phyloP scores from a whole-genome alignment of 2,329 filamentous ascomycete genomes.

The Penicillium sp. region DNA sequence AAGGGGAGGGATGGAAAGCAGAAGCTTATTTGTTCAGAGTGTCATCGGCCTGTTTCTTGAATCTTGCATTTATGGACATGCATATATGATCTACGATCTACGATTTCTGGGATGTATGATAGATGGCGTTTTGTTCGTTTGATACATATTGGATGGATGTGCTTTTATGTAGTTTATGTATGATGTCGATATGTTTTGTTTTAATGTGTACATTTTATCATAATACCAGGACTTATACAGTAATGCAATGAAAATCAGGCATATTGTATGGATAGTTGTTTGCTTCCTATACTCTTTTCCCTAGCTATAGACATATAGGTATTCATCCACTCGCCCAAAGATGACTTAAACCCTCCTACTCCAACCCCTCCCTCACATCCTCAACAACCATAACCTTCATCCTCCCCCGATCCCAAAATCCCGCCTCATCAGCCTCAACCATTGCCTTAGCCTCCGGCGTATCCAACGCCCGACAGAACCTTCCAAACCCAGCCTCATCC shows the following conservation, averaged over 20 bases:
- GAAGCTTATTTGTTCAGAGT: conserved; percentile 61
- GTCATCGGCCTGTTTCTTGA: conserved; percentile 33
- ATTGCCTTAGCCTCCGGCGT: not conserved
- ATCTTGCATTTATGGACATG: not conserved
- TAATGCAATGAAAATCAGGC: too few relatives aligned
- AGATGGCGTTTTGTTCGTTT: not conserved
- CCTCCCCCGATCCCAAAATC: conserved; percentile 1
- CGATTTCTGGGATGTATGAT: not conserved
- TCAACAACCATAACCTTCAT: conserved; percentile 1
- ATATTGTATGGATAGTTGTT: too few relatives aligned
- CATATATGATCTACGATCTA: conserved; percentile 2
- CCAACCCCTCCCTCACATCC: not conserved
- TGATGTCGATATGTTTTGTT: not conserved
- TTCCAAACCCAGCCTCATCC: not conserved
- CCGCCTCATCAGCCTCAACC: conserved; percentile 1
- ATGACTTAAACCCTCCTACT: not conserved
- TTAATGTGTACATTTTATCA: not conserved
- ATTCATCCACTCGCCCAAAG: too few relatives aligned
- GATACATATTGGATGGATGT: not conserved
- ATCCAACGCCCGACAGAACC: not conserved
- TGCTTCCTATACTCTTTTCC: too few relatives aligned
- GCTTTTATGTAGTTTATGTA: not conserved
- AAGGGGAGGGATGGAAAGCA: conserved; percentile 54
- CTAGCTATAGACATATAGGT: too few relatives aligned
- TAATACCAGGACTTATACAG: too few relatives aligned